These are phyloP conservation scores for Leccinum rimulosum DNA, from an alignment of 768 basidiomycete species.

Conservation along the genomic window DNA sequence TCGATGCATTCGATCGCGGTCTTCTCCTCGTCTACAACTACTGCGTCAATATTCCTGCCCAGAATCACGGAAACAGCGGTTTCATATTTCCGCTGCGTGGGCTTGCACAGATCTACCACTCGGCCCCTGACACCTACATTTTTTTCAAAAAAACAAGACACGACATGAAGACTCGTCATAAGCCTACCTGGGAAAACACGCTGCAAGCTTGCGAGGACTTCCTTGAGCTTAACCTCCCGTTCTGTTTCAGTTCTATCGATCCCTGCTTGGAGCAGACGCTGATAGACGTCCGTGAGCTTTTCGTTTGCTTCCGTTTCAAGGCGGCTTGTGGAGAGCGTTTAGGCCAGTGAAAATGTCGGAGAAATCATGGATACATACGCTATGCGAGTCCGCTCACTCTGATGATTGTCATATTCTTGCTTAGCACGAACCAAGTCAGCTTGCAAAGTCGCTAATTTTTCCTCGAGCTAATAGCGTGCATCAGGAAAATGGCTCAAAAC, in stretches of 20 bases:
- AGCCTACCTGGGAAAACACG: conserved; percentile 79
- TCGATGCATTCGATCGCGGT: conserved; percentile 98
- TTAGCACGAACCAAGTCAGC: conserved; percentile 61
- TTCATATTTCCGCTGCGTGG: conserved; percentile 89
- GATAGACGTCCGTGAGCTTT: conserved; percentile 78
- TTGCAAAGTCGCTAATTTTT: conserved; percentile 53
- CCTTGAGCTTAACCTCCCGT: conserved; percentile 78
- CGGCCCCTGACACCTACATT: conserved; percentile 83
- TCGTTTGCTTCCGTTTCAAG: conserved; percentile 91
- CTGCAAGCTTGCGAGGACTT: conserved; percentile 79
- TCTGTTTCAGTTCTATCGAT: conserved; percentile 87
- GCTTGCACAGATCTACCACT: conserved; percentile 92
- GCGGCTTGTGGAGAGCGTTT: conserved; percentile 49
- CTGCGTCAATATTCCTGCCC: conserved; percentile 91
- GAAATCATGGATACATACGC: conserved; percentile 41
- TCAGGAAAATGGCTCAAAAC: not conserved
- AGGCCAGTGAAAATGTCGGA: not conserved
- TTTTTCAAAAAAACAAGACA: not conserved
- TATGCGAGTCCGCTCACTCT: conserved; percentile 79
- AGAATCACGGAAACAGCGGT: conserved; percentile 88
- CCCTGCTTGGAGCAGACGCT: conserved; percentile 85
- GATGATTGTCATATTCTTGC: conserved; percentile 81
- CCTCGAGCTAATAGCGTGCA: conserved; percentile 45
- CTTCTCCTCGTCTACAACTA: conserved; percentile 96
- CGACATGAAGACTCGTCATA: not conserved